These are phyloP conservation scores for Echites panduratus DNA, from an alignment of 257 asterid species.

Conservation along the genomic window DNA sequence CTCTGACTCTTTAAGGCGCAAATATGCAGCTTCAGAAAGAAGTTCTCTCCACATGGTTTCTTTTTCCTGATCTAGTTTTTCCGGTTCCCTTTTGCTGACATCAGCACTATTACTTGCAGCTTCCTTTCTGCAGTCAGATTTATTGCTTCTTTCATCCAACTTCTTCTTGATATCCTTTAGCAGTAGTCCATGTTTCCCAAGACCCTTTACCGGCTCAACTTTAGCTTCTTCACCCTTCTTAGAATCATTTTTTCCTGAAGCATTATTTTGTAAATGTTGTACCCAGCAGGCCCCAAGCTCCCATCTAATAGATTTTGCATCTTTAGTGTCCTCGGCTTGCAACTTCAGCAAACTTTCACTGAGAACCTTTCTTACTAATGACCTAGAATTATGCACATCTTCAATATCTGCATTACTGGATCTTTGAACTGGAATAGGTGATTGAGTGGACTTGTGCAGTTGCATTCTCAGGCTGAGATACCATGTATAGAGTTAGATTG, in stretches of 20 bases:
- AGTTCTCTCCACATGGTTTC: slow-evolving; percentile 52
- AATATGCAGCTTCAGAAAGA: slow-evolving; percentile 58
- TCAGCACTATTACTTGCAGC: slow-evolving; percentile 29
- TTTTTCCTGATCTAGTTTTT: slow-evolving; percentile 46
- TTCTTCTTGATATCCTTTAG: slow-evolving; percentile 74
- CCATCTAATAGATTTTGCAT: slow-evolving; percentile 57
- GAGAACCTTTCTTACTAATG: slow-evolving; percentile 56
- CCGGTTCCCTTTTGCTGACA: slow-evolving; percentile 36
- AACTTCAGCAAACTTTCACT: slow-evolving; percentile 49
- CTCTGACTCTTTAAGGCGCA: slow-evolving; percentile 72
- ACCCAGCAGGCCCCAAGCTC: slow-evolving; percentile 90
- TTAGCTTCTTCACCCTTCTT: slow-evolving; percentile 51
- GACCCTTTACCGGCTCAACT: slow-evolving; percentile 68
- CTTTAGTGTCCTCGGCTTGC: slow-evolving; percentile 41
- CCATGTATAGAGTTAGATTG: background rate
- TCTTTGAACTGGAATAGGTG: slow-evolving; percentile 52
- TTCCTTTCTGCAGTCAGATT: slow-evolving; percentile 43
- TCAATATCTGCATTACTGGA: slow-evolving; percentile 43
- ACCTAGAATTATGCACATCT: slow-evolving; percentile 33
- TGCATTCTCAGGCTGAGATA: slow-evolving; percentile 64
- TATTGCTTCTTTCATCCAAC: slow-evolving; percentile 39
- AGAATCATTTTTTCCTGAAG: slow-evolving; percentile 45
- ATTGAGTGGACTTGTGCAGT: slow-evolving; percentile 59
- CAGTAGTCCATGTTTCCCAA: slow-evolving; percentile 68
- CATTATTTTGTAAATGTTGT: slow-evolving; percentile 68